Evolutionary conservation across 2,329 filamentous ascomycete genomes (phyloP).

Genomic region (Aspergillus pseudoterreus): DNA sequence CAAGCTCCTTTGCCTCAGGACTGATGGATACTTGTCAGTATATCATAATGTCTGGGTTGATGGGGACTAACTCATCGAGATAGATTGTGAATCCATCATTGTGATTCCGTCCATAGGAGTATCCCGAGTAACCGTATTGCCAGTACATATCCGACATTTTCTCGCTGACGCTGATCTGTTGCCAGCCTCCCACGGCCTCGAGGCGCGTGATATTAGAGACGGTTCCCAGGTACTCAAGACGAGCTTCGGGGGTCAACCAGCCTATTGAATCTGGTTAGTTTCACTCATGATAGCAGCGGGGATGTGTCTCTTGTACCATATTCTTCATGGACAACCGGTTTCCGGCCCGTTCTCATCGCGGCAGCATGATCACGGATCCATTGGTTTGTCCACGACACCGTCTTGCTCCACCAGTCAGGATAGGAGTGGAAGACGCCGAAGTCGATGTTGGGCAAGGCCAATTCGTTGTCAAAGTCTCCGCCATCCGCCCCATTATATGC

Average conservation of each 20-base stretch:
- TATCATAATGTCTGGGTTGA: background rate
- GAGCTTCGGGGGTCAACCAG: slow-evolving; percentile 9
- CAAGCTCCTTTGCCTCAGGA: slow-evolving; percentile 9
- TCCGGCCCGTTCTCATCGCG: background rate
- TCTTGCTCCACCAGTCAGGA: slow-evolving; percentile 15
- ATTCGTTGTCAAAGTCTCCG: slow-evolving; percentile 10
- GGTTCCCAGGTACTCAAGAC: slow-evolving; percentile 5
- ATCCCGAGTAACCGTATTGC: slow-evolving; percentile 11
- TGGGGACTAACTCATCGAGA: slow-evolving; percentile 8
- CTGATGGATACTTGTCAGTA: background rate
- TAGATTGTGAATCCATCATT: slow-evolving; percentile 14
- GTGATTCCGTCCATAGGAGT: slow-evolving; percentile 12
- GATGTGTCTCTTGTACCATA: slow-evolving; percentile 1
- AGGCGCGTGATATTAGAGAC: slow-evolving; percentile 12
- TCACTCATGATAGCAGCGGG: background rate
- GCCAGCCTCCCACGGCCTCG: slow-evolving; percentile 12
- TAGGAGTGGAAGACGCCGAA: slow-evolving; percentile 14
- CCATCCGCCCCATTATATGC: slow-evolving; percentile 11
- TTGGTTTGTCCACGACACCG: slow-evolving; percentile 12
- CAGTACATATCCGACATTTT: slow-evolving; percentile 14
- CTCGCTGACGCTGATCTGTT: slow-evolving; percentile 10
- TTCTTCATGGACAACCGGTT: slow-evolving; percentile 14
- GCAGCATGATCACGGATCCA: slow-evolving; percentile 11
- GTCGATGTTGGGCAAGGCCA: slow-evolving; percentile 9
- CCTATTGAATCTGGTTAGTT: background rate